phyloP scores from a whole-genome alignment of 2,329 filamentous ascomycete species.

The Fusarium dlaminii region DNA sequence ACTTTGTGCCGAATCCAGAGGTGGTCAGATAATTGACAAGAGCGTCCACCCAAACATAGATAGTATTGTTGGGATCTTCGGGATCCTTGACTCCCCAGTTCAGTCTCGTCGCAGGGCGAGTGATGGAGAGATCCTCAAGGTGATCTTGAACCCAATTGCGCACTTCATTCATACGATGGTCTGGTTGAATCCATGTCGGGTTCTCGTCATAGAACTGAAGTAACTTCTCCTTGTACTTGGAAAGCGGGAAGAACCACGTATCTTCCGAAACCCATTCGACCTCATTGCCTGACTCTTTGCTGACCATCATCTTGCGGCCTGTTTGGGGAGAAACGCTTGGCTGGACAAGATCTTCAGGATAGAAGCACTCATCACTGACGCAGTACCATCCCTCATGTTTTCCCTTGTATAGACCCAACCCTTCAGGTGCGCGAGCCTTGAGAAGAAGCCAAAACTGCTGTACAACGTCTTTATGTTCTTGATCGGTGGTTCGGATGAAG shows the following conservation, averaged over 20 bases:
- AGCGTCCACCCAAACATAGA: slow-evolving; percentile 98
- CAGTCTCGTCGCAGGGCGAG: slow-evolving; percentile 79
- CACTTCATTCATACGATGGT: slow-evolving; percentile 78
- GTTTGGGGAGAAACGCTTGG: slow-evolving; percentile 80
- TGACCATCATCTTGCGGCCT: slow-evolving; percentile 83
- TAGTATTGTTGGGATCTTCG: slow-evolving; percentile 83
- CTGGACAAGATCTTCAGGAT: slow-evolving; percentile 79
- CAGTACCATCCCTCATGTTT: slow-evolving; percentile 97
- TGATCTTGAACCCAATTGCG: slow-evolving; percentile 79
- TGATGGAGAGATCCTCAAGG: slow-evolving; percentile 88
- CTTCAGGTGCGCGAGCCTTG: slow-evolving; percentile 60
- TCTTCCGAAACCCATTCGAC: slow-evolving; percentile 94
- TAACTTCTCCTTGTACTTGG: slow-evolving; percentile 80
- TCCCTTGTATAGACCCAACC: slow-evolving; percentile 82
- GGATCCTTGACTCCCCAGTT: slow-evolving; percentile 92
- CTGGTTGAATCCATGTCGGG: slow-evolving; percentile 79
- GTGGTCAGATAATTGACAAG: slow-evolving; percentile 93
- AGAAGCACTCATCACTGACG: slow-evolving; percentile 96
- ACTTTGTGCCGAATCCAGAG: slow-evolving; percentile 73
- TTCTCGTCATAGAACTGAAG: slow-evolving; percentile 83
- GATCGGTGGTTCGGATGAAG: slow-evolving; percentile 93
- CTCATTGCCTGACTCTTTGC: slow-evolving; percentile 86
- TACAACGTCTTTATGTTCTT: slow-evolving; percentile 83
- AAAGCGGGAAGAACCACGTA: slow-evolving; percentile 95
- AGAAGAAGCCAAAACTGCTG: slow-evolving; percentile 89